Evolutionary conservation across 169 alveolate genomes (phyloP), one percentile per base, ranked within the genome.

Genomic region (Babesia gibsoni): DNA sequence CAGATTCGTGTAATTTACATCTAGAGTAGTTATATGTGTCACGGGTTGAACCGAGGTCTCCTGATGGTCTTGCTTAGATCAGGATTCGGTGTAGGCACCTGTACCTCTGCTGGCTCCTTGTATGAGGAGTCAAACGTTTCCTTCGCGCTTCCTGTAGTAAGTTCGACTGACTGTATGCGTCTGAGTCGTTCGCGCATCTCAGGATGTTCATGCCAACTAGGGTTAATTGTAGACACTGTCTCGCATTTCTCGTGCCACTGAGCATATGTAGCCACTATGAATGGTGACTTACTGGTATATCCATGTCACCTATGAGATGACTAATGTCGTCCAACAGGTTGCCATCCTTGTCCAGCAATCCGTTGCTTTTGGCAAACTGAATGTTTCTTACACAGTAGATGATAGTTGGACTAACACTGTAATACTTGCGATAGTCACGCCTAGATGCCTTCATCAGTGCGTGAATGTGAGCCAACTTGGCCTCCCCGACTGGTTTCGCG

Each of bases 401-500:
- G 35, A n/a, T 23, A 1, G 41, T 12, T 4, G 35, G 5, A 63
- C 83, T 9, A 32, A 88, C 88, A 41, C 67, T 70, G 52, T 53
- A 79, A 53, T 88, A 83, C 58, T 88, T 84, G 72, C 88, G 54
- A 65, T 67, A 88, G 54, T 84, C 77, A 52, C 88, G 84, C 58
- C 93, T 52, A 61, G 79, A 78, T 9, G 49, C 43, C 52, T 80
- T 68, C 90, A 88, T 83, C 37, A 83, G 73, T n/a, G 68, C 58
- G 67, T 77, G 83, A 35, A 88, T 63, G 29, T 78, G 67, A 30
- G 53, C 67, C 41, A 88, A 56, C 53, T 84, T 52, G n/a, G 64
- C 75, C 32, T 52, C 33, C 12, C 96, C 96, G 9, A 90, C 95
- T 4, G 96, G 96, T 35, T 78, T 80, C 0, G 95, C 95, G 16